A percentile compares a stretch with the other conserved stretches of the same genome.
Conservation (phyloP, 2,329 filamentous ascomycete species). For the Pyrenochaeta sp. region DNA sequence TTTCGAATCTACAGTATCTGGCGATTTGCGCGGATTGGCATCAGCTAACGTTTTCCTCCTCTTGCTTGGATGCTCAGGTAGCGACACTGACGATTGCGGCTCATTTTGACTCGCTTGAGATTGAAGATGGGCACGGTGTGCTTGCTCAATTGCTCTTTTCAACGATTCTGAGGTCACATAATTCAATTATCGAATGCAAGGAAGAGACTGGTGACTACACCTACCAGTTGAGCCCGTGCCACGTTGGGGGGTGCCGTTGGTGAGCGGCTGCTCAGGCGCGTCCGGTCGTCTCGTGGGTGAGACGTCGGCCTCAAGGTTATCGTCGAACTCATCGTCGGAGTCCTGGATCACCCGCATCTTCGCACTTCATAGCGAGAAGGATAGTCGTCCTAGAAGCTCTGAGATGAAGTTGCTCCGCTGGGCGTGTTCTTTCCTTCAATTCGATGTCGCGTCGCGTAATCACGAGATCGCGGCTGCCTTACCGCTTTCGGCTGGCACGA, state of each 20-base stretch:
- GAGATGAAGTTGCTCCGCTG: neutral
- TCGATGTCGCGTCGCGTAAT: slow-evolving; percentile 18
- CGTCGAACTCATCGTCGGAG: slow-evolving; percentile 49
- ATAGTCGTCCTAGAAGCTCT: neutral
- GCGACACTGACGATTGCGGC: slow-evolving; percentile 26
- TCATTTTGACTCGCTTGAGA: slow-evolving; percentile 20
- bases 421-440: slow-evolving; percentile 9
- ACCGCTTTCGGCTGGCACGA: slow-evolving; percentile 14
- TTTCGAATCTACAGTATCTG: slow-evolving; percentile 1
- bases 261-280: slow-evolving; percentile 24
- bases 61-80: slow-evolving; percentile 31
- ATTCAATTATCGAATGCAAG: neutral
- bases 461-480: slow-evolving; percentile 25
- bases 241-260: slow-evolving; percentile 10
- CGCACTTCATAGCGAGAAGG: slow-evolving; percentile 7
- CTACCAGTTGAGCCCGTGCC: slow-evolving; percentile 45
- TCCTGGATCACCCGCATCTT: slow-evolving; percentile 46
- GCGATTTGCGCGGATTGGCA: slow-evolving; percentile 6
- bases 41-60: slow-evolving; percentile 30
- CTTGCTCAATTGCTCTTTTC: slow-evolving; percentile 32
- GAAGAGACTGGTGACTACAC: neutral
- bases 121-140: slow-evolving; percentile 37
- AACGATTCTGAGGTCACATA: slow-evolving; percentile 27
- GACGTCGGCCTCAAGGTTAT: slow-evolving; percentile 31
- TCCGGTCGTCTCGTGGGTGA: slow-evolving; percentile 17